phyloP scores from a whole-genome alignment of 75 land plant genomes.

The Ceratopteris richardii region DNA sequence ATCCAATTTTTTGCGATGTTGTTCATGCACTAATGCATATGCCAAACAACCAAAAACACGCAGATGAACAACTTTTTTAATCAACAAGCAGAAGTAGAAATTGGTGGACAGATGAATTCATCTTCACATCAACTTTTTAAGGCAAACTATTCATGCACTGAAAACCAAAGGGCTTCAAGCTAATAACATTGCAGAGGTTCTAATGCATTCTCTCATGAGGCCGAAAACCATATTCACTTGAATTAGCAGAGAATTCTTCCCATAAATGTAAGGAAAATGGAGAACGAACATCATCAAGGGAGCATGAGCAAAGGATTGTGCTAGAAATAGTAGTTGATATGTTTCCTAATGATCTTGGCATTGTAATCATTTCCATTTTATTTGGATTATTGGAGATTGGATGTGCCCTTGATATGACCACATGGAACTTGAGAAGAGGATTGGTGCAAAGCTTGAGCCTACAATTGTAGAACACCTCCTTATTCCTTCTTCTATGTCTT shows the following conservation, averaged over 20 bases:
- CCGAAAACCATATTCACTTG: slow-evolving; percentile 38
- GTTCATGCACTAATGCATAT: too few species aligned
- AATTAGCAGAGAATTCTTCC: slow-evolving; percentile 13
- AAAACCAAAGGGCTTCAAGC: slow-evolving; percentile 20
- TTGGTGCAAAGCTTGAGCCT: slow-evolving; percentile 9
- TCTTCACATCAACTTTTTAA: slow-evolving; percentile 27
- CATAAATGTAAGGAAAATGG: too few species aligned
- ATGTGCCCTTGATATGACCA: not conserved
- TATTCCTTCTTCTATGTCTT: not conserved
- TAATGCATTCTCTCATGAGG: slow-evolving; percentile 27
- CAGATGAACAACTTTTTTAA: not conserved
- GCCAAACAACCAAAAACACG: too few species aligned
- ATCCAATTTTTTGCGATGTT: too few species aligned
- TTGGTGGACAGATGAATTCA: slow-evolving; percentile 32
- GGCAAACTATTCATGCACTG: slow-evolving; percentile 22
- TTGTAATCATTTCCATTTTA: not conserved
- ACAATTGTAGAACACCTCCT: slow-evolving; percentile 3
- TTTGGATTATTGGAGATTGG: slow-evolving; percentile 7
- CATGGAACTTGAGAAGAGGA: slow-evolving; percentile 11
- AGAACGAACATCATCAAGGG: too few species aligned
- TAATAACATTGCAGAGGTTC: slow-evolving; percentile 22
- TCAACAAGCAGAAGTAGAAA: slow-evolving; percentile 4
- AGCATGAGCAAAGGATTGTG: not conserved
- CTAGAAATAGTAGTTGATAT: slow-evolving; percentile 1
- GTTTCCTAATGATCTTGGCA: slow-evolving; percentile 6